These are phyloP conservation scores for Halenospora varia DNA, from an alignment of 495 filamentous ascomycete genomes.

Conservation along the genomic window DNA sequence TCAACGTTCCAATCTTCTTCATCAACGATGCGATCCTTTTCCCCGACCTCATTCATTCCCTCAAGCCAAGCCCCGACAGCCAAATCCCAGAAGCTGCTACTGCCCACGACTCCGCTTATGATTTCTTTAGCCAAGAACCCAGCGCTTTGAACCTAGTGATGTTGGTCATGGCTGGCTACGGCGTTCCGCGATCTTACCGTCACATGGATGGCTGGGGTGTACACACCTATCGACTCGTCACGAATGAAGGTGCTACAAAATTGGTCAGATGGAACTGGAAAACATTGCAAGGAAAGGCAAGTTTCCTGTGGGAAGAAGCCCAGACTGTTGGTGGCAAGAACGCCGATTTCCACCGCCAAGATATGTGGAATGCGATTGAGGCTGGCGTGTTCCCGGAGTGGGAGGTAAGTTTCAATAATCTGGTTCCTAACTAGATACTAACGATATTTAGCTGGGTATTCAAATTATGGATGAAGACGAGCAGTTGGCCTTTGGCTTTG, in stretches of 20 bases:
- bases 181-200: conserved; percentile 66
- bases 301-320: conserved; percentile 71
- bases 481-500: conserved; percentile 61
- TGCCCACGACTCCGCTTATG: conserved; percentile 73
- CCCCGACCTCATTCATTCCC: conserved; percentile 69
- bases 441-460: conserved; percentile 58
- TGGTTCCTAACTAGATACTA: no score
- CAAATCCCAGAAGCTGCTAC: conserved; percentile 70
- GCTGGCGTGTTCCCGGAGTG: conserved; percentile 63
- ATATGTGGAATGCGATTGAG: conserved; percentile 67
- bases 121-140: conserved; percentile 71
- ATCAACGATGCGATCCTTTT: conserved; percentile 73
- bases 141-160: conserved; percentile 61
- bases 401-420: no score
- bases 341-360: conserved; percentile 64
- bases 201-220: conserved; percentile 72
- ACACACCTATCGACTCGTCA: conserved; percentile 69
- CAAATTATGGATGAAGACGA: conserved; percentile 71
- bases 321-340: conserved; percentile 68
- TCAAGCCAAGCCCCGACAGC: conserved; percentile 64
- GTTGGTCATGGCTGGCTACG: conserved; percentile 67
- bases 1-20: conserved; percentile 73
- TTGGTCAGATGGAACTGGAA: conserved; percentile 74
- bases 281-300: conserved; percentile 62
- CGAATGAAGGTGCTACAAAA: conserved; percentile 57